A percentile compares a stretch with the other conserved stretches of the same genome.
phyloP scores from a whole-genome alignment of 2,329 filamentous ascomycete species.

The Bipolaris gigantea region DNA sequence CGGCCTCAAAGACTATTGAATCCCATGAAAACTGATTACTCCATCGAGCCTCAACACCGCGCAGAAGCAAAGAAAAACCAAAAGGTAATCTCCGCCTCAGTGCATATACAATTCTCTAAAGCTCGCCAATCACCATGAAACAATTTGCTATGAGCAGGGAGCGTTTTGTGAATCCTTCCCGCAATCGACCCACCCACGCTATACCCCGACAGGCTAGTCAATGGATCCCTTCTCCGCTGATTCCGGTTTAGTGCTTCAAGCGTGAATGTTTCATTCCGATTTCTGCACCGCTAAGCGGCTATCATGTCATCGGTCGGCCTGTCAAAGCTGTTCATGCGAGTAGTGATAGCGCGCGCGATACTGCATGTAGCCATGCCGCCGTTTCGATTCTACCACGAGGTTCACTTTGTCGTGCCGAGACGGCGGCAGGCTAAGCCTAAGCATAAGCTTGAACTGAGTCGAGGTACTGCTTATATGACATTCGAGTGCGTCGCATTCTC shows the following conservation, averaged over 20 bases:
- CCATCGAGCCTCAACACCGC: not conserved
- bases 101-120: conserved; percentile 16
- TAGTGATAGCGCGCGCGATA: conserved; percentile 19
- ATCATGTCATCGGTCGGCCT: conserved; percentile 9
- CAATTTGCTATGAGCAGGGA: conserved; percentile 20
- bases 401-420: not conserved
- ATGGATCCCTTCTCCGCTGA: not conserved
- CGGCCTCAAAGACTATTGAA: not conserved
- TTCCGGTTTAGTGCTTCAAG: conserved; percentile 11
- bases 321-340: conserved; percentile 13
- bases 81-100: conserved; percentile 2
- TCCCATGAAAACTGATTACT: not conserved
- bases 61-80: not conserved
- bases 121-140: conserved; percentile 17
- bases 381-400: conserved; percentile 2
- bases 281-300: conserved; percentile 17
- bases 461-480: conserved; percentile 8
- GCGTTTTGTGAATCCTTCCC: conserved; percentile 16
- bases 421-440: not conserved
- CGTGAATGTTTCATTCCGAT: conserved; percentile 23
- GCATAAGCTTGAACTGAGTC: conserved; percentile 9
- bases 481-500: not conserved
- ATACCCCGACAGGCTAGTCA: not conserved
- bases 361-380: conserved; percentile 12
- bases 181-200: conserved; percentile 13